phyloP scores from a whole-genome alignment of 805 yeast species.

The Pichia heedii region DNA sequence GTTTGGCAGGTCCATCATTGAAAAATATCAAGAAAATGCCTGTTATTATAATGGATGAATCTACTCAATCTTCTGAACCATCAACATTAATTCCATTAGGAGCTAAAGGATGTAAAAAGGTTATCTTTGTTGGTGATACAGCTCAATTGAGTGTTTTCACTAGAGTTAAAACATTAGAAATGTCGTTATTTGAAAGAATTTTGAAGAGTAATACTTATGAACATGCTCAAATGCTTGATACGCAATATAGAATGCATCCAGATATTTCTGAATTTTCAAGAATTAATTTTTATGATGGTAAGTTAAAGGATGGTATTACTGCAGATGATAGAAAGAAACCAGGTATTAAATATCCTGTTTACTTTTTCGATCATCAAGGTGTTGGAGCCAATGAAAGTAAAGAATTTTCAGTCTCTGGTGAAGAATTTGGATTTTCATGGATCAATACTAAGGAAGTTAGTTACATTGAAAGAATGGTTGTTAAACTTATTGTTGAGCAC shows the following conservation, averaged over 20 bases:
- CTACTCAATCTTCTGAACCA: slow-evolving; percentile 71
- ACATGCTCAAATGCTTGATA: slow-evolving; percentile 59
- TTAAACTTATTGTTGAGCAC: slow-evolving; percentile 45
- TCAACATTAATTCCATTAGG: slow-evolving; percentile 62
- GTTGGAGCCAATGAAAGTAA: slow-evolving; percentile 34
- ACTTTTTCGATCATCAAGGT: slow-evolving; percentile 52
- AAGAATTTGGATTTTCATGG: slow-evolving; percentile 48
- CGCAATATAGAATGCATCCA: slow-evolving; percentile 97
- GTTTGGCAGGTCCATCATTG: slow-evolving; percentile 59
- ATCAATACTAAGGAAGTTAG: slow-evolving; percentile 46
- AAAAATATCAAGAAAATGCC: slow-evolving; percentile 43
- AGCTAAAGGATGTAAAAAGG: slow-evolving; percentile 55
- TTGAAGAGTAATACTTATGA: slow-evolving; percentile 50
- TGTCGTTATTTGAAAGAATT: slow-evolving; percentile 62
- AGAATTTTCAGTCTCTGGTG: slow-evolving; percentile 33
- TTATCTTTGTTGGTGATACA: slow-evolving; percentile 72
- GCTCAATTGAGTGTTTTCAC: slow-evolving; percentile 67
- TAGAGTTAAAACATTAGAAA: slow-evolving; percentile 54
- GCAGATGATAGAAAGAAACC: slow-evolving; percentile 39
- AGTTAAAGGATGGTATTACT: slow-evolving; percentile 62
- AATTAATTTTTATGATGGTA: slow-evolving; percentile 61
- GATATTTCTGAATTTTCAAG: slow-evolving; percentile 82
- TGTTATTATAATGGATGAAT: slow-evolving; percentile 70
- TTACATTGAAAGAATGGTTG: slow-evolving; percentile 38
- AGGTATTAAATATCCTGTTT: slow-evolving; percentile 45